Evolutionary conservation across 2,329 filamentous ascomycete genomes (phyloP), one percentile per base, ranked within the genome.

Genomic region (Cercospora sojina): DNA sequence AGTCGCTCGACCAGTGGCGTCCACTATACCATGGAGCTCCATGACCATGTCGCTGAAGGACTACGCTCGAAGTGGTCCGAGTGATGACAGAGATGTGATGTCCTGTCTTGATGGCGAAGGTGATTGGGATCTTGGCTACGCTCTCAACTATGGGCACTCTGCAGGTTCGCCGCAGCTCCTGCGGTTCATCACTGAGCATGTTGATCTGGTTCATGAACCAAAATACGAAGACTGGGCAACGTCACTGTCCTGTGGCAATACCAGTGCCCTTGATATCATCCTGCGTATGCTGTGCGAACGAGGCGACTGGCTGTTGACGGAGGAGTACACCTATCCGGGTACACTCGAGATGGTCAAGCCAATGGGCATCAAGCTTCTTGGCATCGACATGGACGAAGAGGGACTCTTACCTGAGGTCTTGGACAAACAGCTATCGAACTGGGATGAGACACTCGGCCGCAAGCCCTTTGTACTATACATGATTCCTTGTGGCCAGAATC

Each of bases 401-500:
- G 76, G 76, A 3, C 64, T 76, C 5, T 29, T 69, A 16, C 74
- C 76, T 16, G 67, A 64, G 5, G 71, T 71, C 25, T 57, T 78
- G 43, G 71, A 74, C 49, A n/a, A 35, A 5, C 66, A 69, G 27
- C 67, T 78, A 2, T 53, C 56, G 0, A 63, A 23, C 8, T 78
- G 76, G 76, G 72, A 77, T 56, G n/a, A 27, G 0, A 56, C 59
- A 2, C 43, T 43, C 8, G 71, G 70, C 9, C 66, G 62, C n/a
- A 75, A 72, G 35, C 73, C 74, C 2, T 66, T 49, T 18, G 32
- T 76, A 8, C 63, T 77, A 38, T 78, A 77, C 68, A 76, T 65
- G 35, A 70, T 78, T 59, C 73, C 76, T n/a, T 74, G 71, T 23
- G 76, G 75, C 20, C 73, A 76, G 25, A 75, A 76, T 56, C 72